These are phyloP conservation scores for Fusarium siculi DNA, from an alignment of 2,329 filamentous ascomycete genomes.

Conservation along the genomic window DNA sequence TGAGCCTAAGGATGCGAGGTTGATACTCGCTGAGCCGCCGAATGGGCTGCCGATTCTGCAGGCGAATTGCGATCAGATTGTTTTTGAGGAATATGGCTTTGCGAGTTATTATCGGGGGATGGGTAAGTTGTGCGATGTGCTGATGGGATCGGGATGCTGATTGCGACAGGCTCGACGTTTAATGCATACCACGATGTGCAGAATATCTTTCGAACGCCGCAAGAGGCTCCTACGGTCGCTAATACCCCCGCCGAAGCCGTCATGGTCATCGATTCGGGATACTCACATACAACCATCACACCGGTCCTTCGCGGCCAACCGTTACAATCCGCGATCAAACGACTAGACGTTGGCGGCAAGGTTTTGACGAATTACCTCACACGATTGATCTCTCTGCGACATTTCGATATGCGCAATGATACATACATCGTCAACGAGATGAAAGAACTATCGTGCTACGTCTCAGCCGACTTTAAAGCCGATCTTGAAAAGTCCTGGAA, in stretches of 20 bases:
- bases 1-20: constrained; percentile 77
- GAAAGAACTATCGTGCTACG: constrained; percentile 89
- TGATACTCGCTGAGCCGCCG: constrained; percentile 86
- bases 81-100: constrained; percentile 98
- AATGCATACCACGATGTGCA: constrained; percentile 87
- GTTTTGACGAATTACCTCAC: constrained; percentile 93
- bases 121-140: constrained; percentile 57
- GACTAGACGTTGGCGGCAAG: constrained; percentile 92
- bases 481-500: constrained; percentile 91
- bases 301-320: constrained; percentile 85
- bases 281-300: constrained; percentile 91
- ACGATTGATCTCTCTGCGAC: constrained; percentile 86
- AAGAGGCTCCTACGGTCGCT: constrained; percentile 54
- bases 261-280: constrained; percentile 90
- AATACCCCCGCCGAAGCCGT: constrained; percentile 77
- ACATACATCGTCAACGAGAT: constrained; percentile 94
- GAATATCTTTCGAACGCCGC: constrained; percentile 71
- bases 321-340: constrained; percentile 81
- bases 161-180: constrained; percentile 70
- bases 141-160: neutral
- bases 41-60: constrained; percentile 85
- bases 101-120: constrained; percentile 82
- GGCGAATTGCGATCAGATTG: constrained; percentile 91
- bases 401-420: constrained; percentile 96
- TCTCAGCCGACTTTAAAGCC: constrained; percentile 77